Base-by-base conservation (phyloP, 345 rosid species). In the Gynandropsis gynandra region DNA sequence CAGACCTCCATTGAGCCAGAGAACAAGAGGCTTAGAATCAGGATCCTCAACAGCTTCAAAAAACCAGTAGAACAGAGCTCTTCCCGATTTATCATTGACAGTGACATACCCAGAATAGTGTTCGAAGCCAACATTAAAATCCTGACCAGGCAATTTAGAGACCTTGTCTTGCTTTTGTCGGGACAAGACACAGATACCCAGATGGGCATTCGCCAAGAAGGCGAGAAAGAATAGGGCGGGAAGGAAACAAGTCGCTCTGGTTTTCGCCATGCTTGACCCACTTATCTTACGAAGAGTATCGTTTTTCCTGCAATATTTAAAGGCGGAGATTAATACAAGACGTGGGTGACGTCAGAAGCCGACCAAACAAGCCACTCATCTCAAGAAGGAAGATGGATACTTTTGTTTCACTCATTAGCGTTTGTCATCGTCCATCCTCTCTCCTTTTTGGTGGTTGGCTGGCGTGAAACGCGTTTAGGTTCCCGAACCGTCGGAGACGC, bases 1-100 rank as follows among this genome's bases (percentile, higher is more conserved):
- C 61, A 43, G 44, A 83, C 90, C 92, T 80, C 92, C 90, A 61
- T 74, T 85, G 64, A 89, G 87, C 95, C 97, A 85, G 58, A 89
- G 95, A 54, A 89, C 60, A 52, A 89, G 78, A 64, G 95, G 97
- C 74, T 82, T 85, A 49, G 95, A 85, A 47, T 65, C 70, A 50
- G 97, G 80, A 46, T 85, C 87, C 51, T 79, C 82, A 9, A 24
- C 71, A 37, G 95, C 93, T 59, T 90, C 95, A 45, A 80, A 41
- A 52, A 90, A 59, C 98, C 96, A 90, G 42, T 87, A 90, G 42
- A 90, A 90, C 24, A 90, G 74, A 47, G 95, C 81, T 74, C 80
- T 79, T 42, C 89, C 96, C 9, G 67, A 61, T 48, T 65, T 60
- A 52, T 84, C 63, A 56, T 82, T 80, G 56, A 86, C 89, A 10